Evolutionary conservation across 345 rosid genomes (phyloP).

Genomic region (Lepidium africanum): DNA sequence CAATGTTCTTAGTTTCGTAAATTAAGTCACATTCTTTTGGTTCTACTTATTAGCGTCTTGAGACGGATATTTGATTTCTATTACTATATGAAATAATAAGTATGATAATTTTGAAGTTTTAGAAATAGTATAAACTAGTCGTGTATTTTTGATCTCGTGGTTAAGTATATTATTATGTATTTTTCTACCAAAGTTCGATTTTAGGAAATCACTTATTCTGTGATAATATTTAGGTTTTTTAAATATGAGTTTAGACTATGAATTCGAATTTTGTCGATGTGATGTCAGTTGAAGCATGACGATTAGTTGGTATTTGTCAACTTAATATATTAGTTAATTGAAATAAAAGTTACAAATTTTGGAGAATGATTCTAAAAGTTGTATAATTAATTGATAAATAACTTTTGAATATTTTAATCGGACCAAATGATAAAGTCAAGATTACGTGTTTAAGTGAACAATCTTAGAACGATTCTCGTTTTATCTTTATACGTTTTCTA

Average conservation of each 20-base stretch:
- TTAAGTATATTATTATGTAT: too few species aligned
- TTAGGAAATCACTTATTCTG: too few species aligned
- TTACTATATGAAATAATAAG: background rate
- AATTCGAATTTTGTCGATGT: too few species aligned
- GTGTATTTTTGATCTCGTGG: too few species aligned
- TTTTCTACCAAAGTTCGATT: too few species aligned
- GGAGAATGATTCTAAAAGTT: background rate
- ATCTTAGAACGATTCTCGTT: slow-evolving; percentile 5
- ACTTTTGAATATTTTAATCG: slow-evolving; percentile 8
- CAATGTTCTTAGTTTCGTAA: background rate
- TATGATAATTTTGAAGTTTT: background rate
- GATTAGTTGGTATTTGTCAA: background rate
- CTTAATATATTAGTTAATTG: background rate
- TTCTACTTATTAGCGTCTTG: background rate
- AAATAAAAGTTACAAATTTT: background rate
- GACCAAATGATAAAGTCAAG: slow-evolving; percentile 3
- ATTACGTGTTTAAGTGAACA: slow-evolving; percentile 4
- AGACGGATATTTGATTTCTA: background rate
- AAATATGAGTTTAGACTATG: too few species aligned
- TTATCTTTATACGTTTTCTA: slow-evolving; percentile 6
- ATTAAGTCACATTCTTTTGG: background rate
- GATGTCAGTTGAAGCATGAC: background rate
- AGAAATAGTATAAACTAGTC: background rate
- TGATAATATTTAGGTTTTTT: too few species aligned
- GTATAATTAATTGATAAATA: background rate